These are phyloP conservation scores for Myochromella boudieri DNA, from an alignment of 768 basidiomycete species.

Conservation along the genomic window DNA sequence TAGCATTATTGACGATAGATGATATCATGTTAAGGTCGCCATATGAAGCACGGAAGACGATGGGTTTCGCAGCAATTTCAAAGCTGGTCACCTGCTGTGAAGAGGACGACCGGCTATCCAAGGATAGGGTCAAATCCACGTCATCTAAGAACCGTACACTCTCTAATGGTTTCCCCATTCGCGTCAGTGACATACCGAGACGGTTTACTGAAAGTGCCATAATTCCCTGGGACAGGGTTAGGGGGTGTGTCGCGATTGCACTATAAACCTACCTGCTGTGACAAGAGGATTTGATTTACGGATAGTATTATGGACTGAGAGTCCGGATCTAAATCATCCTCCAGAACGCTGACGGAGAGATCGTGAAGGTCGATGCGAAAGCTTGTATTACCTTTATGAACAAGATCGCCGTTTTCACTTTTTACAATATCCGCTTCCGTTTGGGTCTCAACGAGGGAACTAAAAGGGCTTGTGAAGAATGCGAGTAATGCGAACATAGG, in stretches of 20 bases:
- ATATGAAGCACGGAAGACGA: constrained; percentile 94
- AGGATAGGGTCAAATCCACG: constrained; percentile 80
- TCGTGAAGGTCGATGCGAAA: constrained; percentile 89
- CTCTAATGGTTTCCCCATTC: constrained; percentile 83
- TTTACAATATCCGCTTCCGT: not conserved
- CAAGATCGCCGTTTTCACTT: not conserved
- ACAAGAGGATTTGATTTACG: constrained; percentile 83
- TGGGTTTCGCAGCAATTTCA: constrained; percentile 76
- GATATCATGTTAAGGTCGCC: constrained; percentile 90
- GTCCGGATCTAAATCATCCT: constrained; percentile 74
- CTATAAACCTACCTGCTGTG: constrained; percentile 71
- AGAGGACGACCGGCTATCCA: constrained; percentile 79
- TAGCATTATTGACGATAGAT: constrained; percentile 81
- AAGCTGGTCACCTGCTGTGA: constrained; percentile 77
- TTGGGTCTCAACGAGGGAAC: constrained; percentile 4
- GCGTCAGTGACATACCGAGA: constrained; percentile 91
- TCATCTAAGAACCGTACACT: constrained; percentile 92
- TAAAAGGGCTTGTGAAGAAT: constrained; percentile 71
- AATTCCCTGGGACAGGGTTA: constrained; percentile 53
- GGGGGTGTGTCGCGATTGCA: not conserved
- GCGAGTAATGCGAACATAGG: constrained; percentile 86
- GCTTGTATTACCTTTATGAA: constrained; percentile 33
- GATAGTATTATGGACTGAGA: constrained; percentile 86
- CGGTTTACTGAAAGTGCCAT: constrained; percentile 76
- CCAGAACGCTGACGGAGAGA: constrained; percentile 84